Evolutionary conservation across 148 eudicot species (phyloP).

Genomic region (Vaccinium darrowii): DNA sequence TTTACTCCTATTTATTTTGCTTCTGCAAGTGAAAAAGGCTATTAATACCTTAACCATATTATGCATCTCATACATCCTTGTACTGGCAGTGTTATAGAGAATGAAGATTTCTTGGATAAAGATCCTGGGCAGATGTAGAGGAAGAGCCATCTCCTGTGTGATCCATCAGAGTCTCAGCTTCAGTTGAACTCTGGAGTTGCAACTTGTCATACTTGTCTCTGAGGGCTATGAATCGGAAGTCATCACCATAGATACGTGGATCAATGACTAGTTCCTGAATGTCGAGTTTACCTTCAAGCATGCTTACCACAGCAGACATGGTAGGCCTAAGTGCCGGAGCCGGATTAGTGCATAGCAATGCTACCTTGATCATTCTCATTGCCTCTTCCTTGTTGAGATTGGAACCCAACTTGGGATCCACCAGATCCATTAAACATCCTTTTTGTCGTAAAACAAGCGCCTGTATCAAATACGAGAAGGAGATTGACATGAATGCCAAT

Average conservation of each 20-base stretch:
- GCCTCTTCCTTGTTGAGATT: conserved; percentile 27
- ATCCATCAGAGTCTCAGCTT: neutral
- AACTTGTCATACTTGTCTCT: conserved; percentile 29
- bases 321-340: conserved; percentile 56
- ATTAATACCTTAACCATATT: neutral
- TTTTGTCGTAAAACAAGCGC: conserved; percentile 28
- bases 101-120: neutral
- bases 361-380: conserved; percentile 41
- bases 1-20: neutral
- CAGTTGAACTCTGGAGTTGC: conserved; percentile 1
- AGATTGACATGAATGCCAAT: neutral
- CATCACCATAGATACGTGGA: conserved; percentile 14
- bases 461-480: conserved; percentile 13
- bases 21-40: neutral
- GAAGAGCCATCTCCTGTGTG: neutral
- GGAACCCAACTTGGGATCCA: conserved; percentile 34
- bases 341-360: conserved; percentile 45
- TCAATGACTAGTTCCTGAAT: conserved; percentile 6
- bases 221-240: conserved; percentile 15
- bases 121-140: conserved; percentile 13
- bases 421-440: conserved; percentile 25
- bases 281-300: conserved; percentile 19
- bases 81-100: neutral
- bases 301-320: conserved; percentile 29
- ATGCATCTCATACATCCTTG: neutral